Conservation (phyloP, 495 filamentous ascomycete species). For the Aspergillus leporis region DNA sequence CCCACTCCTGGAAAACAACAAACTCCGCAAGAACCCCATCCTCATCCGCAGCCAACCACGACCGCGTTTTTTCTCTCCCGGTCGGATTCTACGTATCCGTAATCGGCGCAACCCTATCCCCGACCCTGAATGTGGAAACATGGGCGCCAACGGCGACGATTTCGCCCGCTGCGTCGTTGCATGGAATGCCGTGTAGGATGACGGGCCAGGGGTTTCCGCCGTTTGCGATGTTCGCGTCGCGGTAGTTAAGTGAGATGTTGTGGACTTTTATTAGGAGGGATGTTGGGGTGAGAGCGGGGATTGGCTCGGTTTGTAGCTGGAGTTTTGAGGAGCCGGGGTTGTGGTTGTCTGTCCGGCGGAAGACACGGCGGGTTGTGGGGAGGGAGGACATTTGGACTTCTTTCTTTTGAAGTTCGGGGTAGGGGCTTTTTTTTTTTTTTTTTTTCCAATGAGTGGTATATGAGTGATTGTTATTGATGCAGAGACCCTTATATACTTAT, state of each 20-base stretch:
- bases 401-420: too few species aligned
- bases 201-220: constrained; percentile 41
- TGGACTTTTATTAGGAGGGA: constrained; percentile 35
- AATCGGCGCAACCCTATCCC: constrained; percentile 34
- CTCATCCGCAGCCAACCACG: constrained; percentile 38
- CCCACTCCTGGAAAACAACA: constrained; percentile 34
- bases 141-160: constrained; percentile 34
- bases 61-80: constrained; percentile 21
- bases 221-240: constrained; percentile 41
- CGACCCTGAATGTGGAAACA: constrained; percentile 27
- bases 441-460: too few species aligned
- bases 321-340: constrained; percentile 28
- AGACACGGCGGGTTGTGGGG: constrained; percentile 22
- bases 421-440: too few species aligned
- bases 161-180: constrained; percentile 40
- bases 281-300: constrained; percentile 26
- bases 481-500: too few species aligned
- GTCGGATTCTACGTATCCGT: constrained; percentile 33
- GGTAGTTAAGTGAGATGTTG: constrained; percentile 36
- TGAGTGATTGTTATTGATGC: too few species aligned
- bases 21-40: constrained; percentile 40
- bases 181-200: constrained; percentile 29
- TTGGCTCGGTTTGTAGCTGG: constrained; percentile 24
- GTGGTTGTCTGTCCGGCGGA: constrained; percentile 32
- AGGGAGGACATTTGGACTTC: too few species aligned